These are phyloP conservation scores for Serendipita vermifera DNA, from an alignment of 768 basidiomycete genomes.

Conservation along the genomic window DNA sequence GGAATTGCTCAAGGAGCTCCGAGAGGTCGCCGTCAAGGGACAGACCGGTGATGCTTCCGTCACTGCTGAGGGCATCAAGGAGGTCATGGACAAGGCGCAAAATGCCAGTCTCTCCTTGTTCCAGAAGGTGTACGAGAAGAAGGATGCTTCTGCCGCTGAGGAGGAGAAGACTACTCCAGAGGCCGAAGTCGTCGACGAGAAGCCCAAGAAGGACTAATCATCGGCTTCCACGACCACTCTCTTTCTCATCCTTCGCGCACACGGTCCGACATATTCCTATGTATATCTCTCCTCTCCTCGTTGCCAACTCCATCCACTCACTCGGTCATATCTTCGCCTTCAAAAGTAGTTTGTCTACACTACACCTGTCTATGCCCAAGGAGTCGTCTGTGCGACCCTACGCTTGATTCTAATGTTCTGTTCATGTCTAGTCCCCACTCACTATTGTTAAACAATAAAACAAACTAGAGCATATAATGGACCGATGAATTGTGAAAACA, in stretches of 20 bases:
- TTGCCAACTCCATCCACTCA: background rate
- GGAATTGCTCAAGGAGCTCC: slow-evolving; percentile 73
- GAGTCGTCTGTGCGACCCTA: background rate
- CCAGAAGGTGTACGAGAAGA: slow-evolving; percentile 57
- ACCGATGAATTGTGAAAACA: too few species aligned
- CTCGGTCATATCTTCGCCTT: background rate
- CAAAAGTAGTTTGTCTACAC: slow-evolving; percentile 8
- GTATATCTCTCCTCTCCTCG: background rate
- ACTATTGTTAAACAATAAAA: too few species aligned
- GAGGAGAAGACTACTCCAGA: slow-evolving; percentile 12
- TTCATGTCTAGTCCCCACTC: background rate
- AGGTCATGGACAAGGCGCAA: slow-evolving; percentile 88
- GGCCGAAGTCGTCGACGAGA: slow-evolving; percentile 12
- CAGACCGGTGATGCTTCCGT: slow-evolving; percentile 71
- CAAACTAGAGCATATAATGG: too few species aligned
- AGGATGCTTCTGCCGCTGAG: slow-evolving; percentile 17
- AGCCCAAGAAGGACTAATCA: slow-evolving; percentile 11
- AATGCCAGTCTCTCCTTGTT: slow-evolving; percentile 91
- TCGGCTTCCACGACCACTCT: slow-evolving; percentile 2
- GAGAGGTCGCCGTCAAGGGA: slow-evolving; percentile 80
- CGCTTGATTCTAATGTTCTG: background rate
- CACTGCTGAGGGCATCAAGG: slow-evolving; percentile 76
- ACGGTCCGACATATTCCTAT: too few species aligned
- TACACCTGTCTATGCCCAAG: background rate
- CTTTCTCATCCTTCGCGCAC: background rate